phyloP scores from a whole-genome alignment of 768 basidiomycete genomes.

The Pleurotus djamor region DNA sequence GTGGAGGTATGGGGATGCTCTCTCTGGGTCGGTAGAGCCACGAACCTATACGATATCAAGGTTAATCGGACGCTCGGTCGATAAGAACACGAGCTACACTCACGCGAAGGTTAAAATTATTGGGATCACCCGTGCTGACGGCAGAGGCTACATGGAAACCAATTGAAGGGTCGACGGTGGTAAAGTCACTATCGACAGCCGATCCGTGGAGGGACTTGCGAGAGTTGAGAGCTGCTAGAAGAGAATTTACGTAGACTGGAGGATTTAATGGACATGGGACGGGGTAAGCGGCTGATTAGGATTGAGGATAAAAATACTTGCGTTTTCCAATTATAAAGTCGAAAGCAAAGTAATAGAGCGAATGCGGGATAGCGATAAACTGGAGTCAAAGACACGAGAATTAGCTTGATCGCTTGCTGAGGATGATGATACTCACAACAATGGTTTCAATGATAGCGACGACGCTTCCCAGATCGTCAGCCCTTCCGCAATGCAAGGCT shows the following conservation, averaged over 20 bases:
- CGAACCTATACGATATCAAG: background rate
- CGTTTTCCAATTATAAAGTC: conserved; percentile 54
- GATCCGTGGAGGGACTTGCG: conserved; percentile 26
- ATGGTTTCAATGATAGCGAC: conserved; percentile 36
- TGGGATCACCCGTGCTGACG: conserved; percentile 17
- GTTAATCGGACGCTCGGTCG: background rate
- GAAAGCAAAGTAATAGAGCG: conserved; percentile 45
- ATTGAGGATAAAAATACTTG: conserved; percentile 15
- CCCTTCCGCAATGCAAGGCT: background rate
- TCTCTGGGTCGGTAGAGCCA: background rate
- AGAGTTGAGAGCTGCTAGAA: conserved; percentile 43
- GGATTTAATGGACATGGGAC: no score
- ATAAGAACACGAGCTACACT: background rate
- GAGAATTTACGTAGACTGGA: conserved; percentile 46
- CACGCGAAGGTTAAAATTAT: conserved; percentile 8
- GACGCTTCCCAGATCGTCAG: conserved; percentile 19
- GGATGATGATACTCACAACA: conserved; percentile 18
- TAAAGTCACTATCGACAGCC: conserved; percentile 11
- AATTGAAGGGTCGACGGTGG: conserved; percentile 27
- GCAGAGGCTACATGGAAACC: conserved; percentile 28
- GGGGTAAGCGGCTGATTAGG: background rate
- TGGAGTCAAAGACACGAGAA: conserved; percentile 9
- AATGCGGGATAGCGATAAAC: conserved; percentile 38
- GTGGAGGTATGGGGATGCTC: background rate
- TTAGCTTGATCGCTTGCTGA: background rate